Base-by-base conservation (phyloP, 2,329 filamentous ascomycete species). In the Aspergillus thermomutatus region DNA sequence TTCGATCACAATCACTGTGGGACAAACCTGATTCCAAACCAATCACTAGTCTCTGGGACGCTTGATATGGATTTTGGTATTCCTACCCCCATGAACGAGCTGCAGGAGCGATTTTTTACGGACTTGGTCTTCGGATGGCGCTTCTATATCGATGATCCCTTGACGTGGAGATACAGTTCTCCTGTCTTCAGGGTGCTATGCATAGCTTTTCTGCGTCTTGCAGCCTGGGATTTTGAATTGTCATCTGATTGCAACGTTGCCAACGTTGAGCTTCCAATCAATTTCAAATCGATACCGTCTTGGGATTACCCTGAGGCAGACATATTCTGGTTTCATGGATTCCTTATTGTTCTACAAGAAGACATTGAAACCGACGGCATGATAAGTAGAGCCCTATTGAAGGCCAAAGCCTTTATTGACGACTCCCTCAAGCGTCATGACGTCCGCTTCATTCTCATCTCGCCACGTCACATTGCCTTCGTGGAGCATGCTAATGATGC, bases 41-140 rank as follows among this genome's bases (percentile, higher is more conserved):
- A 34, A 31, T 11, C 28, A 23, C 25, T 41, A 10, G 40, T 46
- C 5, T 58, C 34, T 52, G 59, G 53, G 23, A 50, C 45, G 17
- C 52, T 66, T 55, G 45, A 57, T 52, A 60, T 66, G 9, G 34
- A 61, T 14, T 52, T 63, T 54, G 63, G 51, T 7, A 31, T 50
- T 0, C 66, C 66, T 14, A 64, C 63, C 19, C 43, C 62, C 10
- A 56, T 69, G 55, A 70, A 67, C 41, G 66, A 68, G 59, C 54
- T 69, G 17, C 66, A 71, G 53, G 63, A 57, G 43, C 59, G 51
- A 50, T 53, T 69, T 25, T 69, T 62, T 48, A 60, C 55, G 5
- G 61, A 69, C 34, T 64, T 67, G 28, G 49, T 63, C 28, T 68
- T 64, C 56, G 3, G 60, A 45, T 69, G 63, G 67, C 56, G 64